phyloP scores from a whole-genome alignment of 2,329 filamentous ascomycete species.

The Fusarium fujikuroi region DNA sequence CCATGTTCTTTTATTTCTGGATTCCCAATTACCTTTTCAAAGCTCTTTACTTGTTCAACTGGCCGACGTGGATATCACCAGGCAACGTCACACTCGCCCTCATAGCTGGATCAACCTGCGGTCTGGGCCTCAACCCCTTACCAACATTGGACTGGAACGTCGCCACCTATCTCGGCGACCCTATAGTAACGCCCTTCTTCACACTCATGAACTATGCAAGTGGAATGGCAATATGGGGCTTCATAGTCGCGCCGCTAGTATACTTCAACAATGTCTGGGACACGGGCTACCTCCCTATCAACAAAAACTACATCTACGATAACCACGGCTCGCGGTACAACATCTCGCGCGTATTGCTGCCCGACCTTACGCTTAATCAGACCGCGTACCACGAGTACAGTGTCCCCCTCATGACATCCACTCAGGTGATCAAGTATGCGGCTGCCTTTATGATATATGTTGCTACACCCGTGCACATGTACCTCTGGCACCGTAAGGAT shows the following conservation, averaged over 20 bases:
- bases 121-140: constrained; percentile 52
- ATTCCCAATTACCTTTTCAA: constrained; percentile 61
- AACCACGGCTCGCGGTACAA: constrained; percentile 65
- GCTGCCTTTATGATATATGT: constrained; percentile 46
- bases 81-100: constrained; percentile 50
- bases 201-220: constrained; percentile 44
- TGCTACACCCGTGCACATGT: constrained; percentile 45
- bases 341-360: constrained; percentile 61
- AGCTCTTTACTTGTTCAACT: constrained; percentile 59
- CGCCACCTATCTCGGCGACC: constrained; percentile 44
- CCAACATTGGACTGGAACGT: constrained; percentile 56
- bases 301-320: constrained; percentile 65
- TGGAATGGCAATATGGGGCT: constrained; percentile 60
- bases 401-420: constrained; percentile 62
- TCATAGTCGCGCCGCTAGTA: constrained; percentile 61
- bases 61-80: constrained; percentile 62
- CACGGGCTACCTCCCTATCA: constrained; percentile 65
- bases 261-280: constrained; percentile 60
- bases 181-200: constrained; percentile 47
- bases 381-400: constrained; percentile 62
- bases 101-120: constrained; percentile 50
- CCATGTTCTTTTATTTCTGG: constrained; percentile 64
- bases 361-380: constrained; percentile 60
- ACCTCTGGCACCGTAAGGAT: constrained; percentile 48
- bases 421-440: constrained; percentile 53